phyloP scores from a whole-genome alignment of 1,139 yeast genomes.

The Candida tropicalis region DNA sequence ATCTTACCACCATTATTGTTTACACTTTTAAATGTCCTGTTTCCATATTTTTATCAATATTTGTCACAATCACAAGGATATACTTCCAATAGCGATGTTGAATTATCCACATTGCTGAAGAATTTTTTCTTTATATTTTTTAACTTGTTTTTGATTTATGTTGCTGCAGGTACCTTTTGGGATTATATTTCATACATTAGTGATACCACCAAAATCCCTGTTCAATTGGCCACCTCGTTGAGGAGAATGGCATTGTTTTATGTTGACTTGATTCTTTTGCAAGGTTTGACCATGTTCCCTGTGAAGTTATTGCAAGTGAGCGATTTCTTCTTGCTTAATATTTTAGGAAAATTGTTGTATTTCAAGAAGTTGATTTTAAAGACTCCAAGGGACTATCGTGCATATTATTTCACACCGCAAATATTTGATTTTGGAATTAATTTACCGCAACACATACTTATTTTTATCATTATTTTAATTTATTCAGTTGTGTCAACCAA shows the following conservation, averaged over 20 bases:
- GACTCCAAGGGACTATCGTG: conserved; percentile 64
- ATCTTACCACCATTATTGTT: conserved; percentile 75
- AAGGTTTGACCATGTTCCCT: conserved; percentile 80
- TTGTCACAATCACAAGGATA: conserved; percentile 71
- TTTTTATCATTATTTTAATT: conserved; percentile 62
- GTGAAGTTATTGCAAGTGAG: conserved; percentile 64
- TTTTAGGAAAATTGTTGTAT: conserved; percentile 62
- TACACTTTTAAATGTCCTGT: conserved; percentile 63
- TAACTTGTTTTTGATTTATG: conserved; percentile 74
- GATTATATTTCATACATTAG: conserved; percentile 76
- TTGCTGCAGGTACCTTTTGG: conserved; percentile 79
- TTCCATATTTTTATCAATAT: conserved; percentile 72
- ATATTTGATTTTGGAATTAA: conserved; percentile 67
- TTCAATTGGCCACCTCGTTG: conserved; percentile 70
- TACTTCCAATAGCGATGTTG: conserved; percentile 75
- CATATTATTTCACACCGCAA: conserved; percentile 66
- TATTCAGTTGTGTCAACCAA: conserved; percentile 70
- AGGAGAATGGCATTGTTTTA: conserved; percentile 71
- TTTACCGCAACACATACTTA: conserved; percentile 65
- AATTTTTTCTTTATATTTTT: conserved; percentile 80
- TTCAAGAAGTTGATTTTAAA: conserved; percentile 47
- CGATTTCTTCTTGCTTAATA: conserved; percentile 45
- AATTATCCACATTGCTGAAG: conserved; percentile 70
- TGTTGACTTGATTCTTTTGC: conserved; percentile 71
- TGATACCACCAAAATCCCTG: conserved; percentile 75